phyloP scores from a whole-genome alignment of 139 green algal genomes.

The Haematococcus lacustris region DNA sequence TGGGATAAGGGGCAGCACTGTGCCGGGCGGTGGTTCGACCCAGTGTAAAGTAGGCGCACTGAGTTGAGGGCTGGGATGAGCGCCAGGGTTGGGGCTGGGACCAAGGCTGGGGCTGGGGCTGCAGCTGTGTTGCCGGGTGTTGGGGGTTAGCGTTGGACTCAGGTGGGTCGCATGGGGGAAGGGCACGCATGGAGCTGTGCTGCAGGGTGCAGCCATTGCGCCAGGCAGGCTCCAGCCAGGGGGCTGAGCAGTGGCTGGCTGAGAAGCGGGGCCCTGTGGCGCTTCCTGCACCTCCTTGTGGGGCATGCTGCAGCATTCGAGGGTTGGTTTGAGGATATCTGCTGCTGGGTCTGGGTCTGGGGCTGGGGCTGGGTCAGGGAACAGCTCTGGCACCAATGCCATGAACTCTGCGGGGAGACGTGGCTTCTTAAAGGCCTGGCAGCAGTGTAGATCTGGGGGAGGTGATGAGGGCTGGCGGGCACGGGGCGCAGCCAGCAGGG shows the following conservation, averaged over 20 bases:
- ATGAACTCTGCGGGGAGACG: not conserved
- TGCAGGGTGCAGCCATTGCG: not conserved
- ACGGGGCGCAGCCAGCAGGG: not conserved
- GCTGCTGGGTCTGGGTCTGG: not conserved
- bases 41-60: no score
- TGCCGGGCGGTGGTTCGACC: no score
- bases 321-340: not conserved
- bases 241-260: not conserved
- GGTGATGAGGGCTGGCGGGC: not conserved
- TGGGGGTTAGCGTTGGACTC: no score
- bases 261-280: not conserved
- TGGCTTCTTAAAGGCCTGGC: not conserved
- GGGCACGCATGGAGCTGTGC: not conserved
- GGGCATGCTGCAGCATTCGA: not conserved
- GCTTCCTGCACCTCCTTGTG: not conserved
- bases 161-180: not conserved
- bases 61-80: no score
- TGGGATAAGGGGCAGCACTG: no score
- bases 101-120: no score
- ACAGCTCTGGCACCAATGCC: constrained; percentile 1
- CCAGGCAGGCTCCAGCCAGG: not conserved
- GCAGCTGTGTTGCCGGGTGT: no score
- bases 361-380: not conserved
- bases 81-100: no score
- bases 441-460: not conserved